phyloP scores from a whole-genome alignment of 1,284 basidiomycete species.

The Heterobasidion parviporum region DNA sequence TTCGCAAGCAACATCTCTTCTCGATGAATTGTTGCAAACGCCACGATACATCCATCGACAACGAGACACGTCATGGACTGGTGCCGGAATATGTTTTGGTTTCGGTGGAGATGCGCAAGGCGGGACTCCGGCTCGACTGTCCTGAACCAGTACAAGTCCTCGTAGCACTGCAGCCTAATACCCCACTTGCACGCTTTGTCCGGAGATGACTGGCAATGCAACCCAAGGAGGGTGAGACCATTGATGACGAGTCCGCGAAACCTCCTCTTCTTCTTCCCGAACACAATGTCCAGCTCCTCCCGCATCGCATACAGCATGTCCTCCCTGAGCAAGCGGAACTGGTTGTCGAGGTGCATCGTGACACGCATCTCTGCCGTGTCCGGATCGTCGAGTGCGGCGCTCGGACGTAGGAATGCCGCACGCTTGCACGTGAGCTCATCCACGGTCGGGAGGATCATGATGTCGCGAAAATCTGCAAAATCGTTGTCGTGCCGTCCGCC shows the following conservation, averaged over 20 bases:
- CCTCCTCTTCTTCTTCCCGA: conserved; percentile 36
- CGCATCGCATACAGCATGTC: conserved; percentile 59
- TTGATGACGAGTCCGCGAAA: conserved; percentile 34
- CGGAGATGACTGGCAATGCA: conserved; percentile 23
- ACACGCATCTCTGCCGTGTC: conserved; percentile 24
- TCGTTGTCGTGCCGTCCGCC: conserved; percentile 66
- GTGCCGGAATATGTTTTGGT: conserved; percentile 38
- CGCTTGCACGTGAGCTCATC: conserved; percentile 41
- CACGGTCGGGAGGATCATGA: conserved; percentile 51
- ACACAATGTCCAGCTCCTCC: conserved; percentile 44
- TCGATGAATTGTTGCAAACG: conserved; percentile 44
- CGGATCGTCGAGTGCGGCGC: conserved; percentile 34
- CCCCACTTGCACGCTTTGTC: conserved; percentile 35
- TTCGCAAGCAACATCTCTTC: conserved; percentile 42
- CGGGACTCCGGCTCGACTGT: conserved; percentile 16
- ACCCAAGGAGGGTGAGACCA: conserved; percentile 26
- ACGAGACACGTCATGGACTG: conserved; percentile 45
- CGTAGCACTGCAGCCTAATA: conserved; percentile 30
- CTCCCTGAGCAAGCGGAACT: conserved; percentile 55
- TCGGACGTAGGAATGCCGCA: conserved; percentile 37
- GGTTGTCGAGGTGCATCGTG: conserved; percentile 50
- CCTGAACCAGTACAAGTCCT: conserved; percentile 36
- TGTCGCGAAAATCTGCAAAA: conserved; percentile 44
- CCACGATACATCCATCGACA: conserved; percentile 37
- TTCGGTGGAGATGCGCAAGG: conserved; percentile 27